Percentiles rank a stretch among this genome's conserved stretches.
phyloP scores from a whole-genome alignment of 192 early-diverging fungal species.

The Entophlyctis luteolus region DNA sequence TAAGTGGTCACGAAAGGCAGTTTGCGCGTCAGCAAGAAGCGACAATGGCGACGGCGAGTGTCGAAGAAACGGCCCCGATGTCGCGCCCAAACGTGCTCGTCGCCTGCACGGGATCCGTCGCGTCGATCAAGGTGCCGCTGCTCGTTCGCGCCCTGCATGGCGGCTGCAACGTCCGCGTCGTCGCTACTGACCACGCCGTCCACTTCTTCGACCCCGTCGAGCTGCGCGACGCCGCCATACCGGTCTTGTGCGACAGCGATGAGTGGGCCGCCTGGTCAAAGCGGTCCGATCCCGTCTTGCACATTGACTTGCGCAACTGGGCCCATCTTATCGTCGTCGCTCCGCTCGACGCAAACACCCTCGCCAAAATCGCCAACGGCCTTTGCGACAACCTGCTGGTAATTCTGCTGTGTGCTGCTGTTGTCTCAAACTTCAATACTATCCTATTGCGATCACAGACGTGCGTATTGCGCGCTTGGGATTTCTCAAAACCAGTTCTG shows the following conservation, averaged over 20 bases:
- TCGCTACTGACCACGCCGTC: conserved; percentile 75
- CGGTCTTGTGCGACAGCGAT: conserved; percentile 74
- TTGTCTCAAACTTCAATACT: not conserved
- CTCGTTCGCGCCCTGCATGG: conserved; percentile 53
- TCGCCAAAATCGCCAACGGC: conserved; percentile 86
- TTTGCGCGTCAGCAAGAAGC: too few species aligned
- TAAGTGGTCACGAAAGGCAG: too few species aligned
- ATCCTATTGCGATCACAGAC: conserved; percentile 63
- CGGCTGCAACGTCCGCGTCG: conserved; percentile 56
- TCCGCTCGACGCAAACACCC: conserved; percentile 89
- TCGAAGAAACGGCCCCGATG: too few species aligned
- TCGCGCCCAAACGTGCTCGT: conserved; percentile 55
- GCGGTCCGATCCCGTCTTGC: conserved; percentile 85
- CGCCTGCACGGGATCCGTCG: conserved; percentile 85
- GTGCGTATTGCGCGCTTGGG: conserved; percentile 87
- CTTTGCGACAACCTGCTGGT: conserved; percentile 90
- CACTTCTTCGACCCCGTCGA: conserved; percentile 77
- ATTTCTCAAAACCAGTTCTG: conserved; percentile 64
- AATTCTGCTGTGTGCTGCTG: conserved; percentile 15
- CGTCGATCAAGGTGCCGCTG: conserved; percentile 80
- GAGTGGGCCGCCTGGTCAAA: conserved; percentile 87
- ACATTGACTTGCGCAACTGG: conserved; percentile 95
- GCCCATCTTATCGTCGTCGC: conserved; percentile 85
- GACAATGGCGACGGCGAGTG: not conserved
- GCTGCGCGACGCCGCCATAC: conserved; percentile 32